phyloP scores from a whole-genome alignment of 805 yeast genomes.

The Debaryomyces hansenii region DNA sequence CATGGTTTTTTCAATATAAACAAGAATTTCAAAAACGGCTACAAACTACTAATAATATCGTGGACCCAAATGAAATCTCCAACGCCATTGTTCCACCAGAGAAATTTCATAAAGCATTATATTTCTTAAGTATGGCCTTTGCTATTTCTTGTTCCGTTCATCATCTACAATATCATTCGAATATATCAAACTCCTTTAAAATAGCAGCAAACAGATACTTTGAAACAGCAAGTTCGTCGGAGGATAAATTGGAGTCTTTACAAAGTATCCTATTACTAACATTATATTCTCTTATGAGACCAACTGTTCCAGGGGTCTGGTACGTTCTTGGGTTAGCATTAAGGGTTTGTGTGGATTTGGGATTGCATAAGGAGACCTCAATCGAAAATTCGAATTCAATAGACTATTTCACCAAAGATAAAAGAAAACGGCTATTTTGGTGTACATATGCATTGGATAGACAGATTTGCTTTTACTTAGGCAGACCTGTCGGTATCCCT shows the following conservation, averaged over 20 bases:
- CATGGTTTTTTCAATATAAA: slow-evolving; percentile 51
- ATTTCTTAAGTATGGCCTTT: slow-evolving; percentile 72
- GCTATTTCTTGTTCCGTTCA: slow-evolving; percentile 79
- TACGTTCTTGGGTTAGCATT: slow-evolving; percentile 79
- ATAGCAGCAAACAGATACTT: slow-evolving; percentile 61
- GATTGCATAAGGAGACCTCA: slow-evolving; percentile 67
- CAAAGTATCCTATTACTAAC: slow-evolving; percentile 72
- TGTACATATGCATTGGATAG: slow-evolving; percentile 84
- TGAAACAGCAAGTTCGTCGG: slow-evolving; percentile 55
- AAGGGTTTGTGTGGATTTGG: slow-evolving; percentile 79
- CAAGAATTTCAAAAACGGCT: slow-evolving; percentile 19
- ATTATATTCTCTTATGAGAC: slow-evolving; percentile 79
- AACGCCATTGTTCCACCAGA: slow-evolving; percentile 45
- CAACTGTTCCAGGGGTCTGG: slow-evolving; percentile 93
- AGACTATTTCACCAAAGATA: slow-evolving; percentile 62
- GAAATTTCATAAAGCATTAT: slow-evolving; percentile 54
- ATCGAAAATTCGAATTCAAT: slow-evolving; percentile 22
- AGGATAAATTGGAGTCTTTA: slow-evolving; percentile 66
- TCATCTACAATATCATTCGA: slow-evolving; percentile 63
- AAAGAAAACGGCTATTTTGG: slow-evolving; percentile 82
- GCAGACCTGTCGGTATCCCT: slow-evolving; percentile 86
- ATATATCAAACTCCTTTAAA: slow-evolving; percentile 68
- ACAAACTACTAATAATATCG: slow-evolving; percentile 8
- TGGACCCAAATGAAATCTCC: slow-evolving; percentile 35
- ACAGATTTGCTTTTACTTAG: slow-evolving; percentile 81